These are phyloP conservation scores for Ceratobasidium sp. DNA, from an alignment of 1,284 basidiomycete genomes.

Conservation along the genomic window DNA sequence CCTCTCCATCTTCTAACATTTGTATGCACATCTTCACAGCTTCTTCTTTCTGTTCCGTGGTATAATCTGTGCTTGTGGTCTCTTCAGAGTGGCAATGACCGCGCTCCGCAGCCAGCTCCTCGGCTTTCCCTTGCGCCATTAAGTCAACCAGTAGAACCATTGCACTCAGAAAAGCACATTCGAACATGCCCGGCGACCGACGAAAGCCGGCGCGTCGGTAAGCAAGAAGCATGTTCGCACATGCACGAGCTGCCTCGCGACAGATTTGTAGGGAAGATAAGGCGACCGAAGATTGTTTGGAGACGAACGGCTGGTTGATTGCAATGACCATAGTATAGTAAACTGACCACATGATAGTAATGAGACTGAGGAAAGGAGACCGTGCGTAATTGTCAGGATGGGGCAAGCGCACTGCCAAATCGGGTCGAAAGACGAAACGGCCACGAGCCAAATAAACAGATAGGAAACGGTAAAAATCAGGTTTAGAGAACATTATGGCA, in stretches of 20 bases:
- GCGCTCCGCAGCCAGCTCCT: neutral
- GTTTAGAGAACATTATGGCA: no score
- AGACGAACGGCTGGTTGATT: neutral
- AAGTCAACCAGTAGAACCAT: slow-evolving; percentile 6
- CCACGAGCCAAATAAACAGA: no score
- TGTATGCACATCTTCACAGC: neutral
- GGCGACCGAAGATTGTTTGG: neutral
- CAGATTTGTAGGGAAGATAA: neutral
- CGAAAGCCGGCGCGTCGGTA: neutral
- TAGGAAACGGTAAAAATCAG: no score
- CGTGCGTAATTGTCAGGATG: neutral
- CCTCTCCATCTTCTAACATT: neutral
- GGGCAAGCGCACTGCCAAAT: neutral
- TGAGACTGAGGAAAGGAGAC: neutral
- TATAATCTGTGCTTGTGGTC: neutral
- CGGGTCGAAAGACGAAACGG: no score
- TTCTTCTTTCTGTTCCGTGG: slow-evolving; percentile 16
- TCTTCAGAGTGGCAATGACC: neutral
- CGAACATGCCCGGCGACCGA: no score
- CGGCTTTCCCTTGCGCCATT: neutral
- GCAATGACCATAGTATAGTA: slow-evolving; percentile 1
- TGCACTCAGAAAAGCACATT: neutral
- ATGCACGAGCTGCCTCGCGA: slow-evolving; percentile 3
- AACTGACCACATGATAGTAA: neutral
- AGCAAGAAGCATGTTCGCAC: neutral